phyloP scores from a whole-genome alignment of 108 stramenopile genomes.

The Cyclotella sp. region DNA sequence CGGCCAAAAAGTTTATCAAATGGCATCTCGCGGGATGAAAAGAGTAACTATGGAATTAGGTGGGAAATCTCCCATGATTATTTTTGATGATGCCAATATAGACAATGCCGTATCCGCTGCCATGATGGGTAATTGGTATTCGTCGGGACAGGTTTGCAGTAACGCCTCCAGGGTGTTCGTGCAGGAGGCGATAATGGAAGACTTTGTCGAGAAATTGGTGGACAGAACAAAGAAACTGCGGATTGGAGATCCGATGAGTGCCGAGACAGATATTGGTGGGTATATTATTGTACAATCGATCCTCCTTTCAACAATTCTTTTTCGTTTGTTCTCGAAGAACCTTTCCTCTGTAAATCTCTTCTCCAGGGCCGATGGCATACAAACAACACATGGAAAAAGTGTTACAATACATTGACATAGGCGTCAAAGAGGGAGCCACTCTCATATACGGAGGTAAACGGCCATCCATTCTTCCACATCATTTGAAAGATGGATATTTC shows the following conservation, averaged over 20 bases:
- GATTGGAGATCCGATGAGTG: constrained; percentile 56
- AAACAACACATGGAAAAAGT: constrained; percentile 55
- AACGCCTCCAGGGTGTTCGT: constrained; percentile 86
- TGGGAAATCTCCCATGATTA: constrained; percentile 86
- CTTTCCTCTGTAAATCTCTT: neutral
- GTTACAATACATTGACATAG: constrained; percentile 50
- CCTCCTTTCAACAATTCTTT: neutral
- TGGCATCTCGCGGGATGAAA: constrained; percentile 51
- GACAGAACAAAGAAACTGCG: constrained; percentile 39
- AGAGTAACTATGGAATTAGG: constrained; percentile 84
- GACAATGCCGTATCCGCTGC: constrained; percentile 65
- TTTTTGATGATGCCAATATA: constrained; percentile 80
- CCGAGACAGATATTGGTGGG: constrained; percentile 53
- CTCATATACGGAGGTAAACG: constrained; percentile 60
- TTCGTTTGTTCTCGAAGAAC: neutral
- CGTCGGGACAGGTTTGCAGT: constrained; percentile 86
- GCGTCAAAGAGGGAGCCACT: constrained; percentile 43
- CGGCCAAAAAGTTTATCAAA: constrained; percentile 59
- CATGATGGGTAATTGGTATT: constrained; percentile 72
- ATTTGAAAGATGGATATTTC: constrained; percentile 53
- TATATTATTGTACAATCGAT: neutral
- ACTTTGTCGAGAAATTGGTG: constrained; percentile 50
- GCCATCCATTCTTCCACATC: constrained; percentile 6
- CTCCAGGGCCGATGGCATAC: constrained; percentile 50
- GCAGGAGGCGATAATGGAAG: constrained; percentile 45